phyloP scores from a whole-genome alignment of 345 rosid genomes.

The Adansonia digitata region DNA sequence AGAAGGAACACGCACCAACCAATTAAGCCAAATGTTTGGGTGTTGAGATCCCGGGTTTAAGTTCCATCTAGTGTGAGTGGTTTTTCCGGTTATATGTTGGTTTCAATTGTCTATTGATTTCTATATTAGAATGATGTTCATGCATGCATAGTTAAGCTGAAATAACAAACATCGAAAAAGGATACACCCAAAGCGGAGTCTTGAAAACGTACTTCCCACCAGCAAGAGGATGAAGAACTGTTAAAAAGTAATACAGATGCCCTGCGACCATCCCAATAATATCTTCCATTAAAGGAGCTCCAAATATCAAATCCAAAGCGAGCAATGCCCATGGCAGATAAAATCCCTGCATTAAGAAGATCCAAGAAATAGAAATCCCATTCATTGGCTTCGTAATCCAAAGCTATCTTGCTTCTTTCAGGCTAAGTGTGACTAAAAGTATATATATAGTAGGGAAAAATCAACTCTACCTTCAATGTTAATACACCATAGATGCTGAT shows the following conservation, averaged over 20 bases:
- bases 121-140: background rate
- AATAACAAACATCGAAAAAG: conserved; percentile 10
- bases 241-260: conserved; percentile 52
- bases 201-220: conserved; percentile 44
- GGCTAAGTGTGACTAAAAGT: background rate
- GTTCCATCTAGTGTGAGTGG: background rate
- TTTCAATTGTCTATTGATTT: too few relatives aligned
- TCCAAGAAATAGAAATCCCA: background rate
- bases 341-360: conserved; percentile 36
- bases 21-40: too few relatives aligned
- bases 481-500: conserved; percentile 52
- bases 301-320: conserved; percentile 53
- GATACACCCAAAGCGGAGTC: conserved; percentile 74
- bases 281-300: conserved; percentile 47
- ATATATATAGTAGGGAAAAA: background rate
- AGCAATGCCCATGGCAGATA: conserved; percentile 70
- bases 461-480: conserved; percentile 43
- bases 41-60: too few relatives aligned
- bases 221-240: conserved; percentile 66
- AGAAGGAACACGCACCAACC: too few relatives aligned
- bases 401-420: too few relatives aligned
- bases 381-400: too few relatives aligned
- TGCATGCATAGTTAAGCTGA: background rate
- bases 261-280: conserved; percentile 63
- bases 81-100: too few relatives aligned